Conservation (phyloP, 345 rosid genomes). For the Trapa bicornis region DNA sequence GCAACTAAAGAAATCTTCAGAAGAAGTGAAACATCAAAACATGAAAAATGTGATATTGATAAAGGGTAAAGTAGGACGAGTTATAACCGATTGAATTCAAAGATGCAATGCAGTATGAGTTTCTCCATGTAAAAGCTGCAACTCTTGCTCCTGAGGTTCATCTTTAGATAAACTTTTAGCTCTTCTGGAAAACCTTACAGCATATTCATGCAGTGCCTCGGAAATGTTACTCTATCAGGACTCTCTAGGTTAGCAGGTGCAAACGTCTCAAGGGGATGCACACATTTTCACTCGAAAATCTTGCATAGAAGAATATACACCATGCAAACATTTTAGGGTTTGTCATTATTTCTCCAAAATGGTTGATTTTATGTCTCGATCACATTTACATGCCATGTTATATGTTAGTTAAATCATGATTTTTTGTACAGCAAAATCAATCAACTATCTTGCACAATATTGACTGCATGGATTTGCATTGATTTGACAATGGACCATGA, state of each 20-base stretch:
- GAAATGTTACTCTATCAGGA: neutral
- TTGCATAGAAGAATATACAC: neutral
- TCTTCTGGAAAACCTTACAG: neutral
- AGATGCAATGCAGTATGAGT: slow-evolving; percentile 4
- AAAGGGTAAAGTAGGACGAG: neutral
- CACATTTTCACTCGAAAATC: neutral
- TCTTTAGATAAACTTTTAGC: neutral
- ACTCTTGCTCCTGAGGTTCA: slow-evolving; percentile 3
- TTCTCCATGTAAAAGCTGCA: neutral
- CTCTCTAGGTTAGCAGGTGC: neutral
- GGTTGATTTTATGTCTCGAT: neutral
- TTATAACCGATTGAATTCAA: neutral
- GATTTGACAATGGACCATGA: neutral
- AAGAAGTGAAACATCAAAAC: neutral
- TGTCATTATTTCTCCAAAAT: neutral
- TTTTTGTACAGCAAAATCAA: neutral
- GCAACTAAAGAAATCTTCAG: neutral
- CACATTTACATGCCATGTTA: neutral
- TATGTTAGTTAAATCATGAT: neutral
- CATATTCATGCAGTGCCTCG: neutral
- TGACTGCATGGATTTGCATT: slow-evolving; percentile 1
- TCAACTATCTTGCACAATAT: neutral
- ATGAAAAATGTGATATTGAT: neutral
- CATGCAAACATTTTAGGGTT: neutral
- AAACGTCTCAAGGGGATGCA: neutral